These are phyloP conservation scores for Amoeboaphelidium occidentale DNA, from an alignment of 371 early-diverging fungal genomes.

Conservation along the genomic window DNA sequence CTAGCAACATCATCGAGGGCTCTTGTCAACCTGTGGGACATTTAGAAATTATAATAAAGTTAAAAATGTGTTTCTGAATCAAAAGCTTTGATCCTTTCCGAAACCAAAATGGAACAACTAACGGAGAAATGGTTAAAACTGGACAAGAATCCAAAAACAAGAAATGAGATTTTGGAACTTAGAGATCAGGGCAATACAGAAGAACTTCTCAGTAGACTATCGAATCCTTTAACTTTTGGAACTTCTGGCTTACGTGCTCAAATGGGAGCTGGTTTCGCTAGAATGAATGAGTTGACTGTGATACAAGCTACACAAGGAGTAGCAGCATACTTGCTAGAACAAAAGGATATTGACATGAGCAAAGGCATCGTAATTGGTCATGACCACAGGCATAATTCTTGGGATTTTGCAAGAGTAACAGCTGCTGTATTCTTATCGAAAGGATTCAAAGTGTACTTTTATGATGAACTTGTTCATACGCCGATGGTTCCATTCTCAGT, in stretches of 20 bases:
- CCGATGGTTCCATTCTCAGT: conserved; percentile 70
- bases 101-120: too few relatives aligned
- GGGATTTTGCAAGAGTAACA: conserved; percentile 52
- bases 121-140: neutral
- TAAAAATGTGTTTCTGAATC: too few relatives aligned
- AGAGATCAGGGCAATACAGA: conserved; percentile 21
- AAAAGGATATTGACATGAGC: too few relatives aligned
- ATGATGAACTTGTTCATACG: conserved; percentile 47
- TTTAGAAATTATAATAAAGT: too few relatives aligned
- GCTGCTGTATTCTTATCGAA: conserved; percentile 55
- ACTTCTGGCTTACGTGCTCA: conserved; percentile 73
- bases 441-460: conserved; percentile 63
- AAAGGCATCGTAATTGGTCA: conserved; percentile 88
- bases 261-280: conserved; percentile 85
- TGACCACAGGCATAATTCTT: conserved; percentile 77
- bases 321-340: conserved; percentile 4
- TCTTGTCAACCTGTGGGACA: too few relatives aligned
- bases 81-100: too few relatives aligned
- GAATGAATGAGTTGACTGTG: conserved; percentile 84
- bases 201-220: conserved; percentile 36
- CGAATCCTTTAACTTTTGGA: conserved; percentile 56
- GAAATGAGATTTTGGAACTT: conserved; percentile 27
- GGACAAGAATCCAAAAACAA: conserved; percentile 16
- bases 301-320: conserved; percentile 55
- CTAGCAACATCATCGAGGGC: too few relatives aligned